Base-by-base conservation (phyloP, 176 grass and related monocot species). In the Tillandsia leiboldiana region DNA sequence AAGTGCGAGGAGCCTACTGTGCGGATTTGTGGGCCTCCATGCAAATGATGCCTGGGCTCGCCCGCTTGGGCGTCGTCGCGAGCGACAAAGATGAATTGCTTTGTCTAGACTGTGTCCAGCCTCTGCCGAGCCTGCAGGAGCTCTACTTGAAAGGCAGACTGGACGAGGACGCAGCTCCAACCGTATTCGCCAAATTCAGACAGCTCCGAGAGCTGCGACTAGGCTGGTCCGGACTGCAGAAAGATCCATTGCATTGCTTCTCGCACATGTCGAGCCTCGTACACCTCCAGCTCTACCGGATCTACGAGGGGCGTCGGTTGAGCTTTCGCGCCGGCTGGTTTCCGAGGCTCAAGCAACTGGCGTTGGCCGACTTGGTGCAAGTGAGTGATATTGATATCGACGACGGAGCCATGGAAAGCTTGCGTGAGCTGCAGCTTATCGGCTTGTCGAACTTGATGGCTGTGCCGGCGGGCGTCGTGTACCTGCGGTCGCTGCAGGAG, bases 141-240 rank as follows among this genome's bases (percentile, higher is more conserved):
- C 69, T 84, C 27, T 73, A 73, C 65, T 65, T 88, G 49, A 64
- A 47, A 58, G 79, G 80, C 18, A 76, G 50, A 63, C 48, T 87
- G 17, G 17, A 87, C 9, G 64, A 50, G 51, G 67, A 67, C 20
- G 51, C 10, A 5, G 61, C 73, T 68, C 53, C 83, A 18, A 64
- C 67, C 1, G 17, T 51, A 10, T 79, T 73, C 20, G 12, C 2
- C 1, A 13, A 29, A 18, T 76, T 79, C 0, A 0, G 27, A 8
- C 76, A 33, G 26, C 18, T 87, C 12, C 78, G 64, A 53, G 73
- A 73, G 2, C 23, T 87, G 3, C 28, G 24, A 18, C 57, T 87
- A 64, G 70, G 52, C 12, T 80, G 73, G 51, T 72, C 74, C 10
- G 67, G 72, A 6, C 65, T 87, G 24, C 28, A 64, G 12, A 63